phyloP scores from a whole-genome alignment of 164 flowering plant species.

The Akebia trifoliata region DNA sequence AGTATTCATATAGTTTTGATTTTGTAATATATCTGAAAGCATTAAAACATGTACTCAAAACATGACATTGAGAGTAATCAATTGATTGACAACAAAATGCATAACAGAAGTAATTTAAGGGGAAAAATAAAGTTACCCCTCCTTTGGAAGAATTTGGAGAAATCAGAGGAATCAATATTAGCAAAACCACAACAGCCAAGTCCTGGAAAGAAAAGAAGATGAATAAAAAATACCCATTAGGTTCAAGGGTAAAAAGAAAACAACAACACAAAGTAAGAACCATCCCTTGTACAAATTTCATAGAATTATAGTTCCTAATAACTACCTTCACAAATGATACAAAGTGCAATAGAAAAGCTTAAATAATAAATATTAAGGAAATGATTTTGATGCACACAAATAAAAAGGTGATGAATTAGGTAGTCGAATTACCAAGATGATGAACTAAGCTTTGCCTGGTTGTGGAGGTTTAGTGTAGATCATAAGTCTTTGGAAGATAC shows the following conservation, averaged over 20 bases:
- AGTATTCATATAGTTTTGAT: no score
- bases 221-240: conserved; percentile 4
- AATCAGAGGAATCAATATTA: conserved; percentile 94
- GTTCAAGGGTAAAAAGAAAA: conserved; percentile 7
- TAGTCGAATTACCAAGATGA: no score
- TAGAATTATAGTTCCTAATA: background rate
- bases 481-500: no score
- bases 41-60: background rate
- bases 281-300: background rate
- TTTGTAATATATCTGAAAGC: no score
- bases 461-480: no score
- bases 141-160: conserved; percentile 99
- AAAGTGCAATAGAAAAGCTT: background rate
- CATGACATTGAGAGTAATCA: conserved; percentile 2
- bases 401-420: no score
- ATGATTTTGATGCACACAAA: no score
- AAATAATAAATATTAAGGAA: background rate
- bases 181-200: conserved; percentile 97
- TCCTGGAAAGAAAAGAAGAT: conserved; percentile 52
- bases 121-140: conserved; percentile 58
- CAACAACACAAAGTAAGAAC: background rate
- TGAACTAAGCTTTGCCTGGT: no score
- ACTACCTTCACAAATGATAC: background rate
- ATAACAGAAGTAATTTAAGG: conserved; percentile 2
- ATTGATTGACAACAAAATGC: background rate